Evolutionary conservation across 1,284 basidiomycete genomes (phyloP).

Genomic region (Pascua sp.): DNA sequence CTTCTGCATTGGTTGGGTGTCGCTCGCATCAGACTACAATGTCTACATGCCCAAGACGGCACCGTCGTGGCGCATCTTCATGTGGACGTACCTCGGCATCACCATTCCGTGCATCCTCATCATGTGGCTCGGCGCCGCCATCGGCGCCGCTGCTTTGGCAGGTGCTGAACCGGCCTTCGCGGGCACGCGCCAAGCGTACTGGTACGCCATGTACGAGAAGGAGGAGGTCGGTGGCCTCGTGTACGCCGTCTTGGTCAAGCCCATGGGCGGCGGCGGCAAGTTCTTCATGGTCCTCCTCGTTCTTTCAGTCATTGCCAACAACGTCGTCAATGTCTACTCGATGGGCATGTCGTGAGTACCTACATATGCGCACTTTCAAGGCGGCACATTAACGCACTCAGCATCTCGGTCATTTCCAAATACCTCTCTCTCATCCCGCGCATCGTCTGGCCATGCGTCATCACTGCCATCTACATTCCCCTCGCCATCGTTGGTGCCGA

Average conservation of each 20-base stretch:
- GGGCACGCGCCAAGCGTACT: conserved; percentile 17
- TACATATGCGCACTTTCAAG: background rate
- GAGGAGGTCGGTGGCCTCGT: conserved; percentile 48
- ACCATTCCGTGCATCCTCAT: conserved; percentile 46
- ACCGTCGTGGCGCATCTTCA: conserved; percentile 41
- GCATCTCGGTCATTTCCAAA: conserved; percentile 37
- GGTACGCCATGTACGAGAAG: conserved; percentile 26
- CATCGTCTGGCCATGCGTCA: conserved; percentile 44
- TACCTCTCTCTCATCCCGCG: conserved; percentile 45
- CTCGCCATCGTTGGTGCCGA: conserved; percentile 47
- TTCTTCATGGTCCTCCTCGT: conserved; percentile 42
- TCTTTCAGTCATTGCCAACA: conserved; percentile 46
- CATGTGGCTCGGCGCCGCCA: conserved; percentile 44
- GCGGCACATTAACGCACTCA: background rate
- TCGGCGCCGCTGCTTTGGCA: conserved; percentile 40
- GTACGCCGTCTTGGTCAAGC: conserved; percentile 37
- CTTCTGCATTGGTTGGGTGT: conserved; percentile 45
- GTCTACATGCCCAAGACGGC: conserved; percentile 49
- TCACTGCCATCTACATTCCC: conserved; percentile 43
- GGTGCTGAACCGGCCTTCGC: conserved; percentile 8
- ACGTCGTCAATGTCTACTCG: conserved; percentile 43
- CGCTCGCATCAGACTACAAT: conserved; percentile 47
- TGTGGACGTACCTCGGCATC: conserved; percentile 46
- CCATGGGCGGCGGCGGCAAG: conserved; percentile 36
- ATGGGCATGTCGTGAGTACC: conserved; percentile 28